A percentile compares a stretch with the other conserved stretches of the same genome.
These are phyloP conservation scores for Kodamaea alishanica DNA, from an alignment of 1,139 yeast genomes.

Conservation along the genomic window DNA sequence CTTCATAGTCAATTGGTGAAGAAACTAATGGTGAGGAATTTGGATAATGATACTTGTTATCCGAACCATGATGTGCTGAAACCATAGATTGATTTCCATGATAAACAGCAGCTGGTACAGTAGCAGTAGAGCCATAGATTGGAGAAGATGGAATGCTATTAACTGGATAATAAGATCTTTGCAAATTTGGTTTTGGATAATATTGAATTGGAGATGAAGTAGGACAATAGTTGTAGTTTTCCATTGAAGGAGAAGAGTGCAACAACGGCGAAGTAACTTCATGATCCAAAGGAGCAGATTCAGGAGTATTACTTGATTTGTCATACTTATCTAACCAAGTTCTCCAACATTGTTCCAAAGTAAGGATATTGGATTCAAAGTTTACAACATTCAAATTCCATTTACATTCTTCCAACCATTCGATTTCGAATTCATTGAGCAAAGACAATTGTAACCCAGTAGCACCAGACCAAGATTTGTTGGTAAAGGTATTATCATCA, in stretches of 20 bases:
- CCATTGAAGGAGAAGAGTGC: constrained; percentile 9
- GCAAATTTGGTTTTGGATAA: constrained; percentile 3
- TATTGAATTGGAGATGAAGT: constrained; percentile 20
- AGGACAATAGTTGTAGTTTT: constrained; percentile 13
- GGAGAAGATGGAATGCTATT: constrained; percentile 28
- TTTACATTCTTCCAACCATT: constrained; percentile 58
- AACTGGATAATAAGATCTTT: constrained; percentile 8
- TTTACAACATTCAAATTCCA: constrained; percentile 49
- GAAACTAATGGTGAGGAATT: constrained; percentile 13
- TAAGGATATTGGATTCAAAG: constrained; percentile 38
- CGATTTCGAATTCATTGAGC: constrained; percentile 65
- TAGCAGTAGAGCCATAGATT: constrained; percentile 9
- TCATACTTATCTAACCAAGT: constrained; percentile 43
- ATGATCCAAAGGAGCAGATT: constrained; percentile 5
- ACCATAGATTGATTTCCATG: constrained; percentile 1
- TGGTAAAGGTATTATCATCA: constrained; percentile 95
- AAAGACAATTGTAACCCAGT: constrained; percentile 66
- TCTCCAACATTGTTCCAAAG: constrained; percentile 47
- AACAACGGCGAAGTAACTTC: constrained; percentile 9
- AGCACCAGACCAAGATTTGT: constrained; percentile 93
- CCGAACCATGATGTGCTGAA: constrained; percentile 2
- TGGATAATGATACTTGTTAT: constrained; percentile 13
- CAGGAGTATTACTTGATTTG: background rate
- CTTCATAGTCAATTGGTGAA: constrained; percentile 12
- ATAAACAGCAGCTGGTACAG: background rate